Base-by-base conservation (phyloP, 148 eudicot genomes). In the Polygonum aviculare region DNA sequence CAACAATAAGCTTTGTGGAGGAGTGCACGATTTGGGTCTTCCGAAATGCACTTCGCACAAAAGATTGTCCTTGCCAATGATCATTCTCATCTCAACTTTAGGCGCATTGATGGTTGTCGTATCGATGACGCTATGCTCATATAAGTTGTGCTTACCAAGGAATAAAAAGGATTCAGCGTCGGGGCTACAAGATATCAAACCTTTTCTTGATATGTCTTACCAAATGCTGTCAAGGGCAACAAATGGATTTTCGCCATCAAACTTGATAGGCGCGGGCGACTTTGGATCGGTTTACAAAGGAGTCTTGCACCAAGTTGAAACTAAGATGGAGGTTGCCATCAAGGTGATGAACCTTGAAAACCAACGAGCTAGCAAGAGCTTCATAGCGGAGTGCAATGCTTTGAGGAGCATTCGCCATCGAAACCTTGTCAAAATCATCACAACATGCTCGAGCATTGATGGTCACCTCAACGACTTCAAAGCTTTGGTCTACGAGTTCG, bases 1-100 rank as follows among this genome's bases (percentile, higher is more conserved):
- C 15, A 87, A 87, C 73, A 60, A n/a, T 4, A 75, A 51, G 74
- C 85, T 87, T 1, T 85, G 86, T 70, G 88, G 90, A 63, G 88
- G 88, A 11, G 54, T 73, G 19, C 31, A 78, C 6, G 69, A 71
- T 35, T 71, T 83, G 5, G 76, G 78, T 2, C 41, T 87, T 2
- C 85, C 86, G 15, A 57, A 0, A 67, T 84, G 87, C 48, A 51
- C 70, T 9, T 39, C n/a, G 2, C 6, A 38, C 12, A 74, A 31
- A 79, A 76, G 45, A 59, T 19, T 19, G 10, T 48, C 75, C 35
- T 1, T 83, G 12, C 0, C 76, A 55, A 14, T 18, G 78, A 35
- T 22, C 18, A 9, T 79, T 70, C 71, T 72, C 76, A 14, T 44
- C 33, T 47, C 78, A 3, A 5, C 67, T 44, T 3, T n/a, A 1